Base-by-base conservation (phyloP, 345 rosid genomes). In the Heritiera littoralis region DNA sequence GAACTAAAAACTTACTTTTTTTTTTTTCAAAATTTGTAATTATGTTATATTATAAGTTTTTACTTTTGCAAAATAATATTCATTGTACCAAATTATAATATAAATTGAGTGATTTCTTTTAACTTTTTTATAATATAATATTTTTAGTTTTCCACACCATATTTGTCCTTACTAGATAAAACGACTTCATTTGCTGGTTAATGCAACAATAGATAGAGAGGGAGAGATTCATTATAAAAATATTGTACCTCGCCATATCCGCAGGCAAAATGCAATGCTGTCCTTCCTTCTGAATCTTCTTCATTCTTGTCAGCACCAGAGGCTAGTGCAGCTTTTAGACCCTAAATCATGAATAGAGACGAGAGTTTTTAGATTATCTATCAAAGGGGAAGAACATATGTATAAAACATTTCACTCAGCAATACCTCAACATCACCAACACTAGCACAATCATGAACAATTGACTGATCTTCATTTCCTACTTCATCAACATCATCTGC, bases 241-340 rank as follows among this genome's bases (percentile, higher is more conserved):
- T 70, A 78, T 74, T 81, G 75, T 89, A 96, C 99, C 98, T 96
- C 99, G 46, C 99, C 99, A 70, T 94, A 96, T 82, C 99, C 99
- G 79, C 99, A 96, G 41, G 99, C 91, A 88, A 96, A 96, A 88
- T 96, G 99, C 81, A 96, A 85, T 61, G 99, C 99, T 49, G 98
- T 94, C 85, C 99, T 89, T 81, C 98, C 99, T 84, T 96, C 99
- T 11, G 99, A 90, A 89, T 96, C 99, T 84, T 89, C 98, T 85
- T 96, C 99, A 85, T 96, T 89, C 86, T 92, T 96, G 85, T 90
- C 88, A 77, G 92, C 97, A 87, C 98, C 98, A 87, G 97, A 83
- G 55, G 86, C 88, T 63, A 96, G 87, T 14, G 97, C 97, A 69
- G 49, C 59, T 89, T 94, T 91, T 88, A 96, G 83, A 79, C 97